Evolutionary conservation across 768 basidiomycete genomes (phyloP).

Genomic region (Rhodotorula diobovata): DNA sequence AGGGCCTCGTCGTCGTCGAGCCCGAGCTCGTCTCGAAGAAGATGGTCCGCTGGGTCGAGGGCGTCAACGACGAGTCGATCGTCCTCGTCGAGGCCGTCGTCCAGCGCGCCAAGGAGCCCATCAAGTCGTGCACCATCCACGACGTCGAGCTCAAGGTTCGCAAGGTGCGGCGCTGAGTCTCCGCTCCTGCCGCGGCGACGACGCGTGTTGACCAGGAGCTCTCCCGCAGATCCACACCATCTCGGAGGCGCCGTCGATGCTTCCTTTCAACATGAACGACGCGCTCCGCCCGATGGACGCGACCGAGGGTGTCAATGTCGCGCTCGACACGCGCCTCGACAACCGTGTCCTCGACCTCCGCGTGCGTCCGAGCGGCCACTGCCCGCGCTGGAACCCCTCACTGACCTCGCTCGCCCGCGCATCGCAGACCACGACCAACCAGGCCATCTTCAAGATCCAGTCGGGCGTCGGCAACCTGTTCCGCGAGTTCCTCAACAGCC

Average conservation of each 20-base stretch:
- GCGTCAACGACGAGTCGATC: constrained; percentile 78
- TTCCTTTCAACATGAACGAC: constrained; percentile 91
- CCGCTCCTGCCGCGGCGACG: neutral
- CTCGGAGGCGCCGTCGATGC: constrained; percentile 66
- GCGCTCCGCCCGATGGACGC: constrained; percentile 79
- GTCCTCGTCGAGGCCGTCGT: constrained; percentile 82
- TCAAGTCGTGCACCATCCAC: constrained; percentile 83
- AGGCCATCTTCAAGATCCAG: constrained; percentile 89
- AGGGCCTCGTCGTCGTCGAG: constrained; percentile 70
- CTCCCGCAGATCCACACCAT: constrained; percentile 70
- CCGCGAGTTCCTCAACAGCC: constrained; percentile 67
- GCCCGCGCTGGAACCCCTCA: too few species aligned
- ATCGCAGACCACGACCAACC: constrained; percentile 83
- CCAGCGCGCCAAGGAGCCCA: constrained; percentile 69
- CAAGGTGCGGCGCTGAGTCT: constrained; percentile 56
- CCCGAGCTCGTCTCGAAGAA: constrained; percentile 82
- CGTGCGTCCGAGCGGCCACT: constrained; percentile 60
- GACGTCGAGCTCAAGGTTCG: constrained; percentile 80
- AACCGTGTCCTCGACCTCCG: constrained; percentile 90
- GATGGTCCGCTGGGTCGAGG: constrained; percentile 88
- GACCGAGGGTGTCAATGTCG: constrained; percentile 57
- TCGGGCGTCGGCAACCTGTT: constrained; percentile 82
- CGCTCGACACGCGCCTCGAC: constrained; percentile 88
- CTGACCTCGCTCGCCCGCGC: neutral
- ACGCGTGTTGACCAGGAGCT: neutral